Evolutionary conservation across 306 rosid genomes (phyloP).

Genomic region (Canavalia gladiata): DNA sequence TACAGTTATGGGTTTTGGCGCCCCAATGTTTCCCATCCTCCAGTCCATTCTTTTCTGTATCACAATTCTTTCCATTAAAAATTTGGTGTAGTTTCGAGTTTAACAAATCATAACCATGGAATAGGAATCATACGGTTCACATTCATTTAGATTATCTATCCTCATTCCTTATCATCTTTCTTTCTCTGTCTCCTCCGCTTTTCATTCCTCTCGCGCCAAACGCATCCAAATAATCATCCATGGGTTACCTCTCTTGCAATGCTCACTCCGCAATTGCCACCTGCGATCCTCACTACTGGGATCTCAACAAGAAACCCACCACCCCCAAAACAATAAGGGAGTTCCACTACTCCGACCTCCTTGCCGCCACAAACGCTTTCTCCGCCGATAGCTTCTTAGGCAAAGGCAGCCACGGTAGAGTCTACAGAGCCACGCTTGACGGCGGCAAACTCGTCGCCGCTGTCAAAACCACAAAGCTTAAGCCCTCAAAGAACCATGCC

Average conservation of each 20-base stretch:
- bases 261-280: conserved; percentile 79
- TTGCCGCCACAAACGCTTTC: conserved; percentile 69
- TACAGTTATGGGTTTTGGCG: conserved; percentile 62
- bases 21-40: conserved; percentile 13
- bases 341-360: conserved; percentile 62
- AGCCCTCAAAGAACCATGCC: background rate
- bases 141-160: no score
- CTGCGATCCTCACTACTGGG: conserved; percentile 69
- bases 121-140: no score
- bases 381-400: conserved; percentile 75
- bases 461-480: conserved; percentile 65
- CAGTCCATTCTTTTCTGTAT: no score
- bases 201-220: background rate
- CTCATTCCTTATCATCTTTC: background rate
- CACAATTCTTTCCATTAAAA: no score
- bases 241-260: conserved; percentile 87
- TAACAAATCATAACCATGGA: no score
- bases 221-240: background rate
- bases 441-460: conserved; percentile 74
- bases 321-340: conserved; percentile 47
- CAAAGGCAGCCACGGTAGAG: conserved; percentile 89
- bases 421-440: conserved; percentile 77
- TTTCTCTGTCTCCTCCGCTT: background rate
- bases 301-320: conserved; percentile 46
- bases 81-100: no score